Evolutionary conservation across 768 basidiomycete genomes (phyloP), one percentile per base, ranked within the genome.

Genomic region (Royoungia palumana): DNA sequence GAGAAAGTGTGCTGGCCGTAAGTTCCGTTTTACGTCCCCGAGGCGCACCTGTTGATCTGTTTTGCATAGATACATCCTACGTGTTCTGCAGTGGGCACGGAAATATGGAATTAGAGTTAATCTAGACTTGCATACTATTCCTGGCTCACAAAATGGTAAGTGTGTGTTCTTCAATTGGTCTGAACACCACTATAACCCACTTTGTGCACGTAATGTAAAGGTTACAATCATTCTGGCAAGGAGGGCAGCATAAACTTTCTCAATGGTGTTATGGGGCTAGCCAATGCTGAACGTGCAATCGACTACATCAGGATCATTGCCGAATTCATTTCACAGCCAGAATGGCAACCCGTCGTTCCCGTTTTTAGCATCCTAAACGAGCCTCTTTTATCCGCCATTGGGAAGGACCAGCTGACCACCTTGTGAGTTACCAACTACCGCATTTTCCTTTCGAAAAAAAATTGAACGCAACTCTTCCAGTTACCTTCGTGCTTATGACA

Each of bases 101-200:
- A 94, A 96, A 68, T 94, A 94, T 63, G 92, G 92, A 1, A 56
- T 94, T n/a, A 77, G 92, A 24, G 81, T 94, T 46, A 81, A 81
- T 59, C 71, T 94, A 12, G 93, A 94, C 69, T 67, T 91, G 28
- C 88, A 90, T 64, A 76, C 87, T 5, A 73, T 84, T 21, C 90
- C 91, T 25, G 91, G 92, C 35, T 82, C 80, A 39, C 88, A 89
- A 59, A 89, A 88, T 63, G 88, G 85, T 75, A 47, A 8, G 56
- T 49, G 56, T 49, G 12, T 25, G 25, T 37, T 10, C 34, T 13
- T 43, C 27, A 36, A 20, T 44, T 37, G 3, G 24, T 14, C 21
- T 10, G 12, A 27, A 34, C 21, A 14, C 27, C 21, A 20, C 10
- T 9, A 43, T 24, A 41, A 8, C 19, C 35, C 10, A 41, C 22